Percentiles rank a stretch among this genome's conserved stretches.
These are phyloP conservation scores for Ascochyta pisi DNA, from an alignment of 2,329 filamentous ascomycete genomes.

Conservation along the genomic window DNA sequence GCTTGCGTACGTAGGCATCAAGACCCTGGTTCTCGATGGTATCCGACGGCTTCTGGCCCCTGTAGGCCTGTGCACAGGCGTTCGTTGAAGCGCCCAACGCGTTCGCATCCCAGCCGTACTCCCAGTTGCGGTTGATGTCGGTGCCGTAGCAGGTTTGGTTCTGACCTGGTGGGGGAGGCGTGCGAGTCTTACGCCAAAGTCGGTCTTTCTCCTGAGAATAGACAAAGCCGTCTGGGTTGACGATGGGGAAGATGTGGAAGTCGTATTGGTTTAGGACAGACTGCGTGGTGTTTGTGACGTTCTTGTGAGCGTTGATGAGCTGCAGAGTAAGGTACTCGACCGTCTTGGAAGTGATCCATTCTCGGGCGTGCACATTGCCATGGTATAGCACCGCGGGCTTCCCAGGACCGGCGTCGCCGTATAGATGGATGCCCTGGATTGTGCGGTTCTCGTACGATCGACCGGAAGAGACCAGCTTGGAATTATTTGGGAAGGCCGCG, in stretches of 20 bases:
- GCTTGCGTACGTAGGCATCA: constrained; percentile 52
- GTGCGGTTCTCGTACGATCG: constrained; percentile 31
- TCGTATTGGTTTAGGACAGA: constrained; percentile 28
- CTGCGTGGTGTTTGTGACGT: constrained; percentile 34
- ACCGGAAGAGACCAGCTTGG: constrained; percentile 28
- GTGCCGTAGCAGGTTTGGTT: constrained; percentile 41
- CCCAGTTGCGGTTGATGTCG: constrained; percentile 47
- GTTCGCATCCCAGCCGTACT: constrained; percentile 38
- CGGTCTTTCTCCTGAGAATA: constrained; percentile 44
- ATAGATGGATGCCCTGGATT: constrained; percentile 34
- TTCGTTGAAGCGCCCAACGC: constrained; percentile 37
- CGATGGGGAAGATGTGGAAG: constrained; percentile 33
- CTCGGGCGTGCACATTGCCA: constrained; percentile 14
- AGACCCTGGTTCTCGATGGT: constrained; percentile 48
- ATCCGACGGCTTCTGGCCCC: constrained; percentile 35
- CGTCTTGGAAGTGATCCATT: constrained; percentile 55
- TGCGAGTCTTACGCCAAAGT: constrained; percentile 46
- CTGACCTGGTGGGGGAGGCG: constrained; percentile 30
- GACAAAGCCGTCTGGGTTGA: constrained; percentile 41
- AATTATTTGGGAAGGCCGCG: constrained; percentile 25
- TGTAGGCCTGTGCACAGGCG: constrained; percentile 42
- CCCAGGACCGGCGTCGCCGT: constrained; percentile 28
- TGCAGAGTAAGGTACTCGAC: constrained; percentile 32
- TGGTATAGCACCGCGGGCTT: constrained; percentile 50
- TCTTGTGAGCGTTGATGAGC: constrained; percentile 29